A percentile compares a stretch with the other conserved stretches of the same genome.
These are phyloP conservation scores for Coniochaeta pulveracea DNA, from an alignment of 2,329 filamentous ascomycete species.

Conservation along the genomic window DNA sequence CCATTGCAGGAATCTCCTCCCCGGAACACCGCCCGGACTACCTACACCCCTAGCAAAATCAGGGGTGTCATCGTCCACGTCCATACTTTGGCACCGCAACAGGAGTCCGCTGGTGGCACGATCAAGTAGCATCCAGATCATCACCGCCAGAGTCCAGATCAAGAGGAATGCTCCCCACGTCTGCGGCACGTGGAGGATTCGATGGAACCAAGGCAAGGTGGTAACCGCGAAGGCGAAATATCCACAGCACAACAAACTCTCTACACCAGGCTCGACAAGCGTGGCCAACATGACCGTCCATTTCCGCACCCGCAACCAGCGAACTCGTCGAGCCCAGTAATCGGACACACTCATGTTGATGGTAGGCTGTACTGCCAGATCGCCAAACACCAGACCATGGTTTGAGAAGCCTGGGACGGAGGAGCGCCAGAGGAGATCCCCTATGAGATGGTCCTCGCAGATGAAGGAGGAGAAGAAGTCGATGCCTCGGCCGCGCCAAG, in stretches of 20 bases:
- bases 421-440: slow-evolving; percentile 80
- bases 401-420: slow-evolving; percentile 55
- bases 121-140: slow-evolving; percentile 65
- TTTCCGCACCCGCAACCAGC: slow-evolving; percentile 89
- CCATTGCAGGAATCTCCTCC: slow-evolving; percentile 59
- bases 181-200: slow-evolving; percentile 38
- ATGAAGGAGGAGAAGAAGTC: slow-evolving; percentile 94
- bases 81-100: slow-evolving; percentile 61
- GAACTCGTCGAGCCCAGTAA: slow-evolving; percentile 70
- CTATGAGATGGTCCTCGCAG: slow-evolving; percentile 94
- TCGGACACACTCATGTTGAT: slow-evolving; percentile 64
- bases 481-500: slow-evolving; percentile 51
- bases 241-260: slow-evolving; percentile 72
- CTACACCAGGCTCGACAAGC: slow-evolving; percentile 83
- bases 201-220: slow-evolving; percentile 53
- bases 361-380: slow-evolving; percentile 84
- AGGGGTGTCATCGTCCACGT: slow-evolving; percentile 62
- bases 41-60: slow-evolving; percentile 49
- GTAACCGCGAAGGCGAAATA: slow-evolving; percentile 74
- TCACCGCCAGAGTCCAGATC: slow-evolving; percentile 56
- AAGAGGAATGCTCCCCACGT: slow-evolving; percentile 57
- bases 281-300: slow-evolving; percentile 87
- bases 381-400: slow-evolving; percentile 74
- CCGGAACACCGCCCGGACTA: slow-evolving; percentile 24
- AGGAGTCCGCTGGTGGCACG: slow-evolving; percentile 62